Evolutionary conservation across 345 rosid species (phyloP).

Genomic region (Ceriops decandra): DNA sequence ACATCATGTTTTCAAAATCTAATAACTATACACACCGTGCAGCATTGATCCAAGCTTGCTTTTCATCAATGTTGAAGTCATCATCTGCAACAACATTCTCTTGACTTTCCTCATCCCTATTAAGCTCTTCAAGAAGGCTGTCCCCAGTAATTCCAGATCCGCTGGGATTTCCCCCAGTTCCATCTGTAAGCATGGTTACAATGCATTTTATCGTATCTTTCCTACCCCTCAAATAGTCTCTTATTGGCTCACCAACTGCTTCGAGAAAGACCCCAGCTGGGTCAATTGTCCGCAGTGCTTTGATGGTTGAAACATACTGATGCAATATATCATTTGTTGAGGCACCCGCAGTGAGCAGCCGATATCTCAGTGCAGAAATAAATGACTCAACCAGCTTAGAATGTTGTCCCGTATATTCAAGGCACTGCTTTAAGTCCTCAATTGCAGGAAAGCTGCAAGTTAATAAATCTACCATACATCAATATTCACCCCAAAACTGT

Average conservation of each 20-base stretch:
- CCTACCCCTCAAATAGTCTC: conserved; percentile 83
- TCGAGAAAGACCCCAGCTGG: conserved; percentile 93
- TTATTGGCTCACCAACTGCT: conserved; percentile 95
- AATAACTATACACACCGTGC: conserved; percentile 32
- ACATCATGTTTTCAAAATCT: not conserved
- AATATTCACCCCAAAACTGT: conserved; percentile 10
- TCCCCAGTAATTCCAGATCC: conserved; percentile 85
- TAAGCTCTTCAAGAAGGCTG: conserved; percentile 96
- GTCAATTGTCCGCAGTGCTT: conserved; percentile 88
- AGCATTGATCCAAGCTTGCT: conserved; percentile 84
- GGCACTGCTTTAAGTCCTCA: conserved; percentile 93
- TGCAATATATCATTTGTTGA: conserved; percentile 98
- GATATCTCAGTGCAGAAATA: conserved; percentile 76
- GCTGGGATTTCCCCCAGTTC: conserved; percentile 74
- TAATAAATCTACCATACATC: conserved; percentile 14
- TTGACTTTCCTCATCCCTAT: conserved; percentile 86
- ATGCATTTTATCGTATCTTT: conserved; percentile 96
- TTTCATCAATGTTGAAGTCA: conserved; percentile 78
- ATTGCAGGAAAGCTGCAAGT: conserved; percentile 79
- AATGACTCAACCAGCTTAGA: conserved; percentile 90
- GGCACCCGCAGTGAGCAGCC: conserved; percentile 97
- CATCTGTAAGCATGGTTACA: conserved; percentile 97
- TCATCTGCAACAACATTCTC: conserved; percentile 64
- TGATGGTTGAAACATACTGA: conserved; percentile 94
- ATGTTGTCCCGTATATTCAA: conserved; percentile 93